phyloP scores from a whole-genome alignment of 306 rosid species.

The Medicago lupulina region DNA sequence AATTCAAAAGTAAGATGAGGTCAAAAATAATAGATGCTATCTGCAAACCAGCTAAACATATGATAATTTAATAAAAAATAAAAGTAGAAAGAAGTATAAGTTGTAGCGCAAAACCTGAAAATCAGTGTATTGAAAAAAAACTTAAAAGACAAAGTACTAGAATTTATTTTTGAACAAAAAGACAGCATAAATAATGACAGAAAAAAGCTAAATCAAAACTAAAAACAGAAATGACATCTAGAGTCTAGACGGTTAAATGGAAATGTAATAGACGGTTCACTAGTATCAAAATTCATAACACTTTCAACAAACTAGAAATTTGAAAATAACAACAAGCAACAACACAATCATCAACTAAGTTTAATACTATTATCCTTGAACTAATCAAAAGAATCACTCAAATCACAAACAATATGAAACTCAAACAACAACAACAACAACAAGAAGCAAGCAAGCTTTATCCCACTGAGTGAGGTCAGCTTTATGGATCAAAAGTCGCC shows the following conservation, averaged over 20 bases:
- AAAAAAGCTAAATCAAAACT: too few relatives aligned
- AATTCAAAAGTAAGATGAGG: conserved; percentile 2
- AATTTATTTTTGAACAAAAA: too few relatives aligned
- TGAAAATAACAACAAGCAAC: not conserved
- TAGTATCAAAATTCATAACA: not conserved
- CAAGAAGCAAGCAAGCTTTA: too few relatives aligned
- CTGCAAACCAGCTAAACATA: not conserved
- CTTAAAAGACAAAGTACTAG: too few relatives aligned
- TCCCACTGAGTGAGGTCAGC: too few relatives aligned
- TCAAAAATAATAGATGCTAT: conserved; percentile 12
- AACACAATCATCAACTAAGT: conserved; percentile 19
- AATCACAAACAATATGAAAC: not conserved
- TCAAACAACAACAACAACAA: too few relatives aligned
- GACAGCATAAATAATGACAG: too few relatives aligned
- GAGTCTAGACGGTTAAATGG: too few relatives aligned
- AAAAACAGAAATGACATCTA: too few relatives aligned
- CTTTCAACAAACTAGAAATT: conserved; percentile 21
- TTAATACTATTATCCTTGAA: not conserved
- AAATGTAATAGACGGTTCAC: too few relatives aligned
- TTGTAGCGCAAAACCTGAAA: not conserved
- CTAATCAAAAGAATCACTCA: conserved; percentile 3
- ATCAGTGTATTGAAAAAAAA: too few relatives aligned
- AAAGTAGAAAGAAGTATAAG: not conserved
- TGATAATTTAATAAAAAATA: not conserved
- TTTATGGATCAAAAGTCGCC: too few relatives aligned